Base-by-base conservation (phyloP, 2,329 filamentous ascomycete species). In the Fusarium verticillioides region DNA sequence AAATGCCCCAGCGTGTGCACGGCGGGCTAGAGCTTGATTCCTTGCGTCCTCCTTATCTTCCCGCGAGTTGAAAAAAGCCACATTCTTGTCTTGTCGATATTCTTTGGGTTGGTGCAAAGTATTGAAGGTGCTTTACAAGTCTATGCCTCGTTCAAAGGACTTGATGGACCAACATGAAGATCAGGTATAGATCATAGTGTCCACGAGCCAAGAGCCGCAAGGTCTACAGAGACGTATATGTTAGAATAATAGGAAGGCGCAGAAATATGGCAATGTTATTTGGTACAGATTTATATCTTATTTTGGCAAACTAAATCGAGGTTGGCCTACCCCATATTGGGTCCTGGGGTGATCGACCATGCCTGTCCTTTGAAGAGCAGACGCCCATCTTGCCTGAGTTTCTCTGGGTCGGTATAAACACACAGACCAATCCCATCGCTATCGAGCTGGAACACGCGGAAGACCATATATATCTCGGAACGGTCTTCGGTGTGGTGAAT, bases 401-500 rank as follows among this genome's bases (percentile, higher is more conserved):
- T n/a, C 53, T 74, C 70, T 15, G 67, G 69, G 47, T 76, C 70
- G 15, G 62, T 46, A 56, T 76, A 73, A 26, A 74, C 49, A 34
- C 60, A 49, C 60, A 73, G 44, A 30, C 69, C 60, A 43, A 74
- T 46, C 46, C 42, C 58, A 5, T 60, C 44, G 21, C 60, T 69
- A 12, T 69, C 60, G 7, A 75, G 11, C 63, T 57, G 60, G 64
- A 76, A 76, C 13, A 49, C 46, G 9, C 28, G 28, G 9, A 49
- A 49, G 26, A 49, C 28, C 3, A 49, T 30, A 16, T 49, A 49
- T 0, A 30, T n/a, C 28, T 49, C 46, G 5, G 28, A 49, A n/a
- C 6, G 28, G 19, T 30, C 46, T 16, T 30, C 19, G 9, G 7
- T 49, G 7, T 49, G 19, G 46, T 49, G 46, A 4, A 49, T n/a